Base-by-base conservation (phyloP, 2,329 filamentous ascomycete genomes). In the Colletotrichum lentis region DNA sequence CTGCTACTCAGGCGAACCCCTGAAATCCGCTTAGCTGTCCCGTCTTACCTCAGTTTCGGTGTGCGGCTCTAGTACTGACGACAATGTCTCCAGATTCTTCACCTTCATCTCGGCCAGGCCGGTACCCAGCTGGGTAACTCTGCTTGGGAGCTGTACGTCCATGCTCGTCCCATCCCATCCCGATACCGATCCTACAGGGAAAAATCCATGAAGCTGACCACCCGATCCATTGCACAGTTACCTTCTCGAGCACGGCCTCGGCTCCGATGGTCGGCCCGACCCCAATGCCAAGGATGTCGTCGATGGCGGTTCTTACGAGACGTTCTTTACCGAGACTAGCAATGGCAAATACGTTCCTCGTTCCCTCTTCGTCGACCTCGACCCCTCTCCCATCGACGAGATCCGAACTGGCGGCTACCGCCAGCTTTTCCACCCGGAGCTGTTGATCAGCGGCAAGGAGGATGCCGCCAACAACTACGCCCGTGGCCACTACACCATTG, bases 391-490 rank as follows among this genome's bases (percentile, higher is more conserved):
- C 69, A 90, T 91, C 73, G 90, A 91, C 74, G 90, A 91, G 84
- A 91, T 91, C 80, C 87, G 89, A 69, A 91, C 88, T 62, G 89
- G 89, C 69, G 70, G 75, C 72, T 91, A 91, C 81, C 87, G 88
- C 74, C 84, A 89, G 76, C 86, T 91, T 69, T 91, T 91, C 84
- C 89, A 91, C 81, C 89, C 89, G 53, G 89, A 91, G 83, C 84
- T 89, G 73, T 80, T 91, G 76, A 88, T 91, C 77, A 91, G 86
- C 79, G 89, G 89, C 80, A 91, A 91, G 85, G 90, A 91, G 79
- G 90, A 91, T 85, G 89, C 90, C 67, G 88, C 89, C 81, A 91
- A 91, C 83, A 92, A 92, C 84, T 92, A 91, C 76, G 90, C 90
- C 73, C 89, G 89, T 82, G 90, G 90, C 66, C 89, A 92, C 82